Evolutionary conservation across 1,139 yeast genomes (phyloP).

Genomic region (Pichia sp.): DNA sequence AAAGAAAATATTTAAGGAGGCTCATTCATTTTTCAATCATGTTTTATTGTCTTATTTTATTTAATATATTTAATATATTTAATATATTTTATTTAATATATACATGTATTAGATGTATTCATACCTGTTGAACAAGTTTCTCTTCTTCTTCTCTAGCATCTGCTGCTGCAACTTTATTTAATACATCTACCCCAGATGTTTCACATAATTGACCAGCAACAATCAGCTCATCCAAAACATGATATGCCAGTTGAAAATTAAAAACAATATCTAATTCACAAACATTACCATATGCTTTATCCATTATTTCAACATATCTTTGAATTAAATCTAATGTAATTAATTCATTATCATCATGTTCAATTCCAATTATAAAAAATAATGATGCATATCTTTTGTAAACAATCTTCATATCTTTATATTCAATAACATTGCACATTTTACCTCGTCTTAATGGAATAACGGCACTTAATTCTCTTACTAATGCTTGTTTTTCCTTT

Average conservation of each 20-base stretch:
- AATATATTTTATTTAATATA: no score
- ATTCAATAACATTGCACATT: conserved; percentile 94
- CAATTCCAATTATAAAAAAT: conserved; percentile 83
- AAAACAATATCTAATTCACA: conserved; percentile 90
- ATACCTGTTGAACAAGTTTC: conserved; percentile 25
- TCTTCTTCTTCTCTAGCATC: conserved; percentile 68
- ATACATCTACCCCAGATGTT: conserved; percentile 71
- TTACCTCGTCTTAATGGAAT: conserved; percentile 81
- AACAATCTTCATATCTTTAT: conserved; percentile 79
- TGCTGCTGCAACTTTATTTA: conserved; percentile 72
- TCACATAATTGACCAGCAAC: conserved; percentile 82
- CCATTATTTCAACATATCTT: conserved; percentile 95
- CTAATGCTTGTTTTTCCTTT: conserved; percentile 77
- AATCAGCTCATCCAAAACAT: conserved; percentile 81
- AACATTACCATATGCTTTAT: conserved; percentile 91
- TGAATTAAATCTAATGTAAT: conserved; percentile 82
- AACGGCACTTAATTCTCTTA: conserved; percentile 79
- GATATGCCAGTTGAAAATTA: conserved; percentile 90
- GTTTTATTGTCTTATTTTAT: no score
- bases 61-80: no score
- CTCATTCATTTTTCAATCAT: no score
- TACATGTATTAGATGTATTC: no score
- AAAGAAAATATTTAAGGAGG: no score
- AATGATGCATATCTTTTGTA: conserved; percentile 90
- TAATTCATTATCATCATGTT: conserved; percentile 79